Evolutionary conservation across 1,284 basidiomycete species (phyloP), one percentile per base, ranked within the genome.

Genomic region (Moesziomyces parantarcticus): DNA sequence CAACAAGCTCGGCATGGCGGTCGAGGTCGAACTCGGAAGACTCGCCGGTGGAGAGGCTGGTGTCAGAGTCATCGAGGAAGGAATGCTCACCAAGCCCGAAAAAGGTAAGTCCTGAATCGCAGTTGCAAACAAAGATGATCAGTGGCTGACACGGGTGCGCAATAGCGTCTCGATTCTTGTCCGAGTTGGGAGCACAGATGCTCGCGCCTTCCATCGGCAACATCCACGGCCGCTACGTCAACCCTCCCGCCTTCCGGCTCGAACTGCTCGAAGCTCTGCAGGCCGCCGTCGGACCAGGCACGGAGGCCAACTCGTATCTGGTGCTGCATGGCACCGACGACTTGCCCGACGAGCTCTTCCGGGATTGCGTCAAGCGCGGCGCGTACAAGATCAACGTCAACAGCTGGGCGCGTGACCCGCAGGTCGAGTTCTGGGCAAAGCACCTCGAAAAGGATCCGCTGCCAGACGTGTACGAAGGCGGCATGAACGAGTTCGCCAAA

Each of bases 41-140:
- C 65, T 86, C 34, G 85, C 86, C 50, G 85, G 86, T 25, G 86
- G 86, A 20, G 86, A 86, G 58, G 85, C 85, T 3, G 86, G 86
- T 36, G 77, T 86, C n/a, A 73, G 85, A n/a, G 79, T 84, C 61
- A 85, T 86, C 57, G 78, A 81, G 13, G 85, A 85, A 22, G 85
- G 84, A 8, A 84, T 85, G 78, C 79, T 86, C 45, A 86, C 86
- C 16, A 84, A 85, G 57, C 85, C 85, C 2, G 64, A 66, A 36
- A 85, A 85, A 59, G 85, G 85, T 25, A 83, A 85, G 67, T 58
- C n/a, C n/a, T n/a, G n/a, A n/a, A n/a, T n/a, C n/a, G n/a, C n/a
- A n/a, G n/a, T n/a, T n/a, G n/a, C n/a, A n/a, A n/a, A n/a, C n/a
- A n/a, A n/a, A n/a, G n/a, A n/a, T n/a, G n/a, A n/a, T n/a, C n/a